Conservation (phyloP, 148 eudicot genomes). For the Fagopyrum homotropicum region DNA sequence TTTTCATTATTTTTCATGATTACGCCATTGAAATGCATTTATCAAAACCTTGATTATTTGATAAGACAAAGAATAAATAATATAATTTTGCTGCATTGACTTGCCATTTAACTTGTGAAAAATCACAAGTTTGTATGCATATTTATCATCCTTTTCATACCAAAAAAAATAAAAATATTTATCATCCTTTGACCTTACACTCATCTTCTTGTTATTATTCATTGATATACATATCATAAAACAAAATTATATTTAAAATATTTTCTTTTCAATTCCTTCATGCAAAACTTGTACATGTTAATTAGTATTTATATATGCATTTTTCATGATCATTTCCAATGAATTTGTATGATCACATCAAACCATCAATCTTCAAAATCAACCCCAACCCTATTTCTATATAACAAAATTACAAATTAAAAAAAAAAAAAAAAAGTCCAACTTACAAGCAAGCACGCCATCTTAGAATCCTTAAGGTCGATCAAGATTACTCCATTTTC, state of each 20-base stretch:
- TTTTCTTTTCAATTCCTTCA: not conserved
- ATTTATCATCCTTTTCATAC: not conserved
- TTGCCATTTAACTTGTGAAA: not conserved
- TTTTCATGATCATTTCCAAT: slow-evolving; percentile 8
- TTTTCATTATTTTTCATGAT: not conserved
- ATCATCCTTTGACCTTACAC: no score
- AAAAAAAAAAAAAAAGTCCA: not conserved
- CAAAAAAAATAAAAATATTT: no score
- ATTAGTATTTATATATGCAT: slow-evolving; percentile 2
- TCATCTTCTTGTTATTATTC: not conserved
- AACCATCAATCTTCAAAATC: slow-evolving; percentile 6
- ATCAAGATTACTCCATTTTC: not conserved
- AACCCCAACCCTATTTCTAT: slow-evolving; percentile 4
- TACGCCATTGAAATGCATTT: not conserved
- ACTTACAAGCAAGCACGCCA: slow-evolving; percentile 13
- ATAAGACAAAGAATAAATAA: not conserved
- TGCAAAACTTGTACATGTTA: not conserved
- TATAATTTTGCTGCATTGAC: not conserved
- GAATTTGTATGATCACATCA: slow-evolving; percentile 5
- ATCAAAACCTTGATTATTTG: not conserved
- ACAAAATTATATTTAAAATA: not conserved
- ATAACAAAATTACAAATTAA: not conserved
- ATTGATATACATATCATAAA: not conserved
- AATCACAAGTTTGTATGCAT: not conserved
- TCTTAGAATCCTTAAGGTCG: not conserved